Evolutionary conservation across 1,284 basidiomycete species (phyloP).

Genomic region (Sporisorium scitamineum): DNA sequence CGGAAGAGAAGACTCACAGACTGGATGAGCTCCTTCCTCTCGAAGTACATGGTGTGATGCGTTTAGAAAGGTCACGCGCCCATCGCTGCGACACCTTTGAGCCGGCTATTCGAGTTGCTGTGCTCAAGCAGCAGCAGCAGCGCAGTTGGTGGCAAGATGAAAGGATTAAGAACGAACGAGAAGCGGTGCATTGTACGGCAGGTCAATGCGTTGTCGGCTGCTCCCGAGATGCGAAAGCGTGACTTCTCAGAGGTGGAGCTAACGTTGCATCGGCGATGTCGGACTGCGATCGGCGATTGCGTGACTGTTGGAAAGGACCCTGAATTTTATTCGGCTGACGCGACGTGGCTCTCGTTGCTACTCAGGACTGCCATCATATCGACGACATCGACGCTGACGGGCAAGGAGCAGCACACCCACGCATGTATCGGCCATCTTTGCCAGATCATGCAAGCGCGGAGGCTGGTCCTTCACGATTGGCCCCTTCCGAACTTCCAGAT

Average conservation of each 20-base stretch:
- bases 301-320: conserved; percentile 2
- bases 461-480: conserved; percentile 24
- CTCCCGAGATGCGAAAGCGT: neutral
- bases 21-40: conserved; percentile 53
- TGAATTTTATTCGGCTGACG: conserved; percentile 7
- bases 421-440: conserved; percentile 14
- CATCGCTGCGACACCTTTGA: conserved; percentile 16
- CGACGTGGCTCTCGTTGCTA: neutral
- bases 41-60: conserved; percentile 41
- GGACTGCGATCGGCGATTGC: neutral
- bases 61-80: conserved; percentile 1
- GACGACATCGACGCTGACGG: no score
- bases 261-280: neutral
- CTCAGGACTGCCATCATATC: neutral
- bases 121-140: neutral
- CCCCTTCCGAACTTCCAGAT: neutral
- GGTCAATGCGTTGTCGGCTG: conserved; percentile 11
- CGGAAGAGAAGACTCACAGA: conserved; percentile 5
- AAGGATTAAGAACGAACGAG: neutral
- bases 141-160: neutral
- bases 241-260: conserved; percentile 13
- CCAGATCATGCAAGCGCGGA: conserved; percentile 6
- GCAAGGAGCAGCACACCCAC: neutral
- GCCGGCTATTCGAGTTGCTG: neutral
- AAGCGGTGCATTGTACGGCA: neutral